Conservation (phyloP, 108 stramenopile genomes). For the Conticribra weissflogii region DNA sequence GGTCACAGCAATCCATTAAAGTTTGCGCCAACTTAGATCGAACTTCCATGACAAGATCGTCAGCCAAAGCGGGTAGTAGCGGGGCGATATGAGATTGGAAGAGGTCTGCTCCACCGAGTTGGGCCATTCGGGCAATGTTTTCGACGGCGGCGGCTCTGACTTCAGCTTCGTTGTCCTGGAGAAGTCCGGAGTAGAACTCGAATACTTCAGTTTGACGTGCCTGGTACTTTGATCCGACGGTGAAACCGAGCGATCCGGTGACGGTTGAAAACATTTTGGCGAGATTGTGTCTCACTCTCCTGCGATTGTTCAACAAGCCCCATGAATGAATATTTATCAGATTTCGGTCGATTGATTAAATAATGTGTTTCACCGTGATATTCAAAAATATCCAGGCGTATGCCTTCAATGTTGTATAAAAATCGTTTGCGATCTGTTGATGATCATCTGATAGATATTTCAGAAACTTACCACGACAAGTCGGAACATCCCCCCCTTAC, state of each 20-base stretch:
- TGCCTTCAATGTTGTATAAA: too few relatives aligned
- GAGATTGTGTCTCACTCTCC: slow-evolving; percentile 93
- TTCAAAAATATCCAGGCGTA: too few relatives aligned
- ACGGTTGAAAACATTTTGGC: slow-evolving; percentile 84
- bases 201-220: slow-evolving; percentile 55
- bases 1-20: slow-evolving; percentile 80
- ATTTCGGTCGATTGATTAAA: too few relatives aligned
- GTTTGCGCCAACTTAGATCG: slow-evolving; percentile 52
- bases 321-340: too few relatives aligned
- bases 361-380: too few relatives aligned
- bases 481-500: slow-evolving; percentile 79
- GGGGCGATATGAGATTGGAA: slow-evolving; percentile 75
- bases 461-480: slow-evolving; percentile 79
- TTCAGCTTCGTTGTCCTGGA: slow-evolving; percentile 91
- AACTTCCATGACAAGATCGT: slow-evolving; percentile 65
- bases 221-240: slow-evolving; percentile 22
- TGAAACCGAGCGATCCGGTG: slow-evolving; percentile 71
- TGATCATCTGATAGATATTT: too few relatives aligned
- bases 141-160: slow-evolving; percentile 93
- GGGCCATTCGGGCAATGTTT: slow-evolving; percentile 83
- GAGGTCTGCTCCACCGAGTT: slow-evolving; percentile 76
- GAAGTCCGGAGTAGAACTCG: slow-evolving; percentile 79
- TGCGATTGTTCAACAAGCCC: slow-evolving; percentile 29
- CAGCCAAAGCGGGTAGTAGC: slow-evolving; percentile 68
- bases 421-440: too few relatives aligned